Conservation (phyloP, 306 rosid genomes). For the Vigna angularis region DNA sequence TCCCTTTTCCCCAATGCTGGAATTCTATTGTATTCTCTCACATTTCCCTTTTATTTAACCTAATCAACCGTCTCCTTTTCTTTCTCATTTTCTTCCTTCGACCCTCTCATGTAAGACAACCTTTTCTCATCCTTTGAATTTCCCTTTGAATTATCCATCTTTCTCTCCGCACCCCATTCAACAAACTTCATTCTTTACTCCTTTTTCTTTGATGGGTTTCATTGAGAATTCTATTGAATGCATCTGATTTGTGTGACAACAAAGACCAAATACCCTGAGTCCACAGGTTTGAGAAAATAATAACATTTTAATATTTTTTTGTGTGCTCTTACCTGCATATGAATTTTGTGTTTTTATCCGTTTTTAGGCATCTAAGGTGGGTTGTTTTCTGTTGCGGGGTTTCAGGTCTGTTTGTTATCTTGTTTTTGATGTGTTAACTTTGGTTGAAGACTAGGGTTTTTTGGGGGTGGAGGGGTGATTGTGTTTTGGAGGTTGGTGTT, state of each 20-base stretch:
- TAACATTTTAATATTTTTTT: constrained; percentile 20
- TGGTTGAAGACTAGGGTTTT: constrained; percentile 74
- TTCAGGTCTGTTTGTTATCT: constrained; percentile 32
- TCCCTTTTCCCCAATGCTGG: constrained; percentile 57
- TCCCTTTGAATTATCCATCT: constrained; percentile 37
- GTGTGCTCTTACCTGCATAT: constrained; percentile 37
- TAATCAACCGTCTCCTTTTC: constrained; percentile 36
- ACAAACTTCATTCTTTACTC: constrained; percentile 50
- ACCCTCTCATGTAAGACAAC: constrained; percentile 52
- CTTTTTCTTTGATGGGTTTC: constrained; percentile 23
- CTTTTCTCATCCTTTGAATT: constrained; percentile 68
- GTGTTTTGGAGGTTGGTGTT: constrained; percentile 39
- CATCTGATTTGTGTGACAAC: constrained; percentile 50
- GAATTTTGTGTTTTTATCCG: constrained; percentile 47
- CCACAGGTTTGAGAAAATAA: constrained; percentile 49
- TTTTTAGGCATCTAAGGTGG: constrained; percentile 39
- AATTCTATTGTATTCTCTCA: constrained; percentile 41
- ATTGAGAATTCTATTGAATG: constrained; percentile 44
- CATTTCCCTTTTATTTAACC: constrained; percentile 33
- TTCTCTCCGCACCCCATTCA: constrained; percentile 38
- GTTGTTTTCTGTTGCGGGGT: constrained; percentile 45
- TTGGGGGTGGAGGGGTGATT: constrained; percentile 47
- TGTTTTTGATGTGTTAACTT: constrained; percentile 46
- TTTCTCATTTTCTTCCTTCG: constrained; percentile 7
- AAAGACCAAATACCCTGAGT: constrained; percentile 49